Evolutionary conservation across 1,139 yeast species (phyloP).

Genomic region (Pichia sp.): DNA sequence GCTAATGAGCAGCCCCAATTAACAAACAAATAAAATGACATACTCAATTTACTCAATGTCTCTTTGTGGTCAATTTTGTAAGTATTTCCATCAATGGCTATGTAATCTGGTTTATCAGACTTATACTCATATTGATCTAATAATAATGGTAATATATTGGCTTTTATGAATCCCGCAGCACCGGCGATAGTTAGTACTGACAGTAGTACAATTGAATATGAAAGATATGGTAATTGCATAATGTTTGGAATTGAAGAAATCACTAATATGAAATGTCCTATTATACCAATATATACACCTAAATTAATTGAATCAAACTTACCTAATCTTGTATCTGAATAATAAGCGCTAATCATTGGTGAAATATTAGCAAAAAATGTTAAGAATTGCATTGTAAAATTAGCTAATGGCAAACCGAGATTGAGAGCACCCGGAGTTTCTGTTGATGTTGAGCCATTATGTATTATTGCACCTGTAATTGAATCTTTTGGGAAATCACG

Average conservation of each 20-base stretch:
- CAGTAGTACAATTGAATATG: slow-evolving; percentile 33
- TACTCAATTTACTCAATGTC: slow-evolving; percentile 67
- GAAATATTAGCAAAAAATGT: slow-evolving; percentile 39
- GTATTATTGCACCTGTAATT: slow-evolving; percentile 32
- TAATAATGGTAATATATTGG: slow-evolving; percentile 45
- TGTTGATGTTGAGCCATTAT: slow-evolving; percentile 31
- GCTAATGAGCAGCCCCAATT: slow-evolving; percentile 76
- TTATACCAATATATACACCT: slow-evolving; percentile 37
- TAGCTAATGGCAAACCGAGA: slow-evolving; percentile 36
- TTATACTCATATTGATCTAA: slow-evolving; percentile 49
- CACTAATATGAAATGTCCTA: slow-evolving; percentile 36
- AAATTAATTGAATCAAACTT: slow-evolving; percentile 39
- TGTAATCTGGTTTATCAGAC: slow-evolving; percentile 30
- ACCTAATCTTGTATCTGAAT: slow-evolving; percentile 39
- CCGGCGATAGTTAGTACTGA: slow-evolving; percentile 36
- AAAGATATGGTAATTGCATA: slow-evolving; percentile 30
- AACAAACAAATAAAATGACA: slow-evolving; percentile 73
- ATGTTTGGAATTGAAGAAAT: slow-evolving; percentile 38
- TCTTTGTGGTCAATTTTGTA: slow-evolving; percentile 58
- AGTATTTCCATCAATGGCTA: slow-evolving; percentile 45
- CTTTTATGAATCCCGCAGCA: slow-evolving; percentile 47
- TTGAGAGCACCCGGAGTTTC: slow-evolving; percentile 40
- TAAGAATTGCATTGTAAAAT: slow-evolving; percentile 36
- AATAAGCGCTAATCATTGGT: slow-evolving; percentile 40
- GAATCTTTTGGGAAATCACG: slow-evolving; percentile 44